These are phyloP conservation scores for Leccinum truebloodii DNA, from an alignment of 768 basidiomycete species.

Conservation along the genomic window DNA sequence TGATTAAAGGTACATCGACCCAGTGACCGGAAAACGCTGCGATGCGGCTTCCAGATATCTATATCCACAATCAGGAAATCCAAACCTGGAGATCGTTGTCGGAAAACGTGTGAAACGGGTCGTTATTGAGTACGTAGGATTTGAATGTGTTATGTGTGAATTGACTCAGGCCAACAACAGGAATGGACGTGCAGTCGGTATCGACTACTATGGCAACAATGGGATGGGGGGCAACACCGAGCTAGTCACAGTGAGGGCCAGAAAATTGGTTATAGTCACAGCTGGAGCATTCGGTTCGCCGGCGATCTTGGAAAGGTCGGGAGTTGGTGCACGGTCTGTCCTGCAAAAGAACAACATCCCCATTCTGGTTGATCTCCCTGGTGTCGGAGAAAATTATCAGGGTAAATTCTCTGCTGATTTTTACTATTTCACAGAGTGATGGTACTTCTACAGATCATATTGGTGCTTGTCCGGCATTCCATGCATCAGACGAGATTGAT, in stretches of 20 bases:
- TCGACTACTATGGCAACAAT: slow-evolving; percentile 34
- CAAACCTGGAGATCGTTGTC: slow-evolving; percentile 32
- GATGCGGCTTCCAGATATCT: slow-evolving; percentile 36
- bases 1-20: too few relatives aligned
- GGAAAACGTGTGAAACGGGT: slow-evolving; percentile 18
- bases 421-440: not conserved
- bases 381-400: slow-evolving; percentile 29
- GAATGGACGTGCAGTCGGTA: slow-evolving; percentile 36
- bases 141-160: not conserved
- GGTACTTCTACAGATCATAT: slow-evolving; percentile 30
- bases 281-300: slow-evolving; percentile 58
- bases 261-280: slow-evolving; percentile 46
- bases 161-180: slow-evolving; percentile 16
- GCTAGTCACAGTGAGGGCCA: slow-evolving; percentile 27
- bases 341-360: slow-evolving; percentile 49
- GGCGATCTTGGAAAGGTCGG: slow-evolving; percentile 58
- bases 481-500: slow-evolving; percentile 43
- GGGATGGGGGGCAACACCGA: slow-evolving; percentile 9
- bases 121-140: not conserved
- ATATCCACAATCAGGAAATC: slow-evolving; percentile 32
- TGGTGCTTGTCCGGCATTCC: slow-evolving; percentile 32
- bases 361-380: slow-evolving; percentile 21
- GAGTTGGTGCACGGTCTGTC: slow-evolving; percentile 58
- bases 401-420: slow-evolving; percentile 35
- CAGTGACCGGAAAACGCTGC: slow-evolving; percentile 34